A percentile compares a stretch with the other conserved stretches of the same genome.
Evolutionary conservation across 2,329 filamentous ascomycete species (phyloP).

Genomic region (Fusarium sororula): DNA sequence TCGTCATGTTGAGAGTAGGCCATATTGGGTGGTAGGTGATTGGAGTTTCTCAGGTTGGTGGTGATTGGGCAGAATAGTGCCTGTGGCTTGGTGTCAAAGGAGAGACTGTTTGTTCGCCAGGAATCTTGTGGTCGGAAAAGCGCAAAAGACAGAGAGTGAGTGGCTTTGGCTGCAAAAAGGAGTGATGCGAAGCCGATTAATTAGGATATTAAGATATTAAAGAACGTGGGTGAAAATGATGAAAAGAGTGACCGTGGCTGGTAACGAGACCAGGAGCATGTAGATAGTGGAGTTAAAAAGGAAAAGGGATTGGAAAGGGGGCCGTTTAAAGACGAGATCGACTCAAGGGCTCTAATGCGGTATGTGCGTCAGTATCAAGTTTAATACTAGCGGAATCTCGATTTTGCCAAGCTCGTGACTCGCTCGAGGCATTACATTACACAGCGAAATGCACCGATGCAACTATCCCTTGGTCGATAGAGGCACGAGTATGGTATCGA

Average conservation of each 20-base stretch:
- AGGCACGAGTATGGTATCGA: constrained; percentile 38
- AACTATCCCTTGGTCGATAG: constrained; percentile 44
- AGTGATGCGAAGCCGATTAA: constrained; percentile 53
- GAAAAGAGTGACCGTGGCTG: constrained; percentile 68
- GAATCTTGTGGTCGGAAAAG: constrained; percentile 57
- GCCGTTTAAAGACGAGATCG: constrained; percentile 58
- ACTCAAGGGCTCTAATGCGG: constrained; percentile 53
- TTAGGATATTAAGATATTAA: constrained; percentile 68
- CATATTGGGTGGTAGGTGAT: constrained; percentile 52
- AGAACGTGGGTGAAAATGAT: constrained; percentile 61
- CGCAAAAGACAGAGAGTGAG: constrained; percentile 51
- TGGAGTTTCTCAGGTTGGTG: constrained; percentile 9
- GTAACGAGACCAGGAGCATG: constrained; percentile 57
- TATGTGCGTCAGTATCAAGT: constrained; percentile 46
- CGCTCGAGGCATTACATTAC: background rate
- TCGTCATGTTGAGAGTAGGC: constrained; percentile 55
- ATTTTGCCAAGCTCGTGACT: constrained; percentile 30
- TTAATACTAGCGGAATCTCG: constrained; percentile 36
- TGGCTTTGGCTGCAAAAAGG: constrained; percentile 36
- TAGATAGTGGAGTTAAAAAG: constrained; percentile 47
- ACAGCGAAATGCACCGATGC: background rate
- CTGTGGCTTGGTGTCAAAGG: constrained; percentile 49
- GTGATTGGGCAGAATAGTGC: constrained; percentile 32
- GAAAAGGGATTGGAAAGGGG: constrained; percentile 56
- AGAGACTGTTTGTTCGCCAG: constrained; percentile 62